Percentiles rank a stretch among this genome's conserved stretches.
Conservation (phyloP, 768 basidiomycete species). For the Leccinum disarticulatum region DNA sequence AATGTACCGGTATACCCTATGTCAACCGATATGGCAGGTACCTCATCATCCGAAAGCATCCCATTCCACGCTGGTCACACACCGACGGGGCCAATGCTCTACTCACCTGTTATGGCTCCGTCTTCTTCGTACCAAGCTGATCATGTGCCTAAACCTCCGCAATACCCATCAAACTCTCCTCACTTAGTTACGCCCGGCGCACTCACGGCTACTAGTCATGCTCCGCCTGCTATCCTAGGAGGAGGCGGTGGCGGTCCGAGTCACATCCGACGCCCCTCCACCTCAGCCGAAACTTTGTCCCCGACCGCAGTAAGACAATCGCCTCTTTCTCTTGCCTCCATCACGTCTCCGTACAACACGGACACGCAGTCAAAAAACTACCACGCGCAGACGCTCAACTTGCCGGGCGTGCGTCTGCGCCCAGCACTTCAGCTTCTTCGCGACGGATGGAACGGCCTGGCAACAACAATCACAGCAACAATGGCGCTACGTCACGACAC, state of each 20-base stretch:
- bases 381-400: constrained; percentile 72
- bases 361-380: constrained; percentile 66
- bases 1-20: constrained; percentile 32
- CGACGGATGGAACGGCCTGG: constrained; percentile 36
- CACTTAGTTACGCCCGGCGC: constrained; percentile 26
- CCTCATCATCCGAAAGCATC: constrained; percentile 25
- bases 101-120: constrained; percentile 21
- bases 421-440: constrained; percentile 31
- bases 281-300: constrained; percentile 30
- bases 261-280: constrained; percentile 29
- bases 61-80: constrained; percentile 31
- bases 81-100: constrained; percentile 27
- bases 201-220: constrained; percentile 20
- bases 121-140: constrained; percentile 28
- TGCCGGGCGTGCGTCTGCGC: constrained; percentile 80
- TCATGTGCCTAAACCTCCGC: constrained; percentile 22
- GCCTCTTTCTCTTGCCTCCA: constrained; percentile 42
- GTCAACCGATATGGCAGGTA: constrained; percentile 31
- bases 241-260: constrained; percentile 18
- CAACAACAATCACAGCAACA: constrained; percentile 10
- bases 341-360: constrained; percentile 40
- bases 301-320: constrained; percentile 36
- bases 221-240: constrained; percentile 12
- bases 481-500: background rate
- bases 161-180: constrained; percentile 31